These are phyloP conservation scores for Discostella stelligeroides DNA, from an alignment of 108 stramenopile genomes.

Conservation along the genomic window DNA sequence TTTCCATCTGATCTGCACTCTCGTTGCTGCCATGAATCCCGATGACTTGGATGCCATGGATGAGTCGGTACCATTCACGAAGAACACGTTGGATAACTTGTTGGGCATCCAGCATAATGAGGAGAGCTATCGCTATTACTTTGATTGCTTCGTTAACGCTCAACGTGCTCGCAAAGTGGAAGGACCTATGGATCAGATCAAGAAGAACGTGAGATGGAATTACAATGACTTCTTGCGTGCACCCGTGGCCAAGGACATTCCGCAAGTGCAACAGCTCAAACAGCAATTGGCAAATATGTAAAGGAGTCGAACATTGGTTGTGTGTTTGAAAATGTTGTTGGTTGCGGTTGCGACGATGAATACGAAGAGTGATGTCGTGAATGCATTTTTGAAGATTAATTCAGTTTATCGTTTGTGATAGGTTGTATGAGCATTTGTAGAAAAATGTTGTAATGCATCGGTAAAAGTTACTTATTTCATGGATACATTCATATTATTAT, in stretches of 20 bases:
- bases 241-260: background rate
- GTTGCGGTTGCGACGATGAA: too few species aligned
- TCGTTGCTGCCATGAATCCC: conserved; percentile 55
- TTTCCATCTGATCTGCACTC: conserved; percentile 42
- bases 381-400: too few species aligned
- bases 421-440: too few species aligned
- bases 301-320: too few species aligned
- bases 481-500: too few species aligned
- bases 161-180: conserved; percentile 11
- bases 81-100: conserved; percentile 50
- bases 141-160: conserved; percentile 40
- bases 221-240: conserved; percentile 3
- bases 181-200: background rate
- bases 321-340: too few species aligned
- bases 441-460: too few species aligned
- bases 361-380: too few species aligned
- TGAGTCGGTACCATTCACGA: conserved; percentile 57
- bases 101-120: conserved; percentile 45
- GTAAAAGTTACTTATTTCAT: too few species aligned
- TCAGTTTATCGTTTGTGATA: too few species aligned
- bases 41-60: conserved; percentile 65
- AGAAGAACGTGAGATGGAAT: background rate
- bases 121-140: conserved; percentile 48
- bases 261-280: background rate
- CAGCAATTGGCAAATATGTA: conserved; percentile 5